Evolutionary conservation across 2,329 filamentous ascomycete species (phyloP).

Genomic region (Aspergillus sp.): DNA sequence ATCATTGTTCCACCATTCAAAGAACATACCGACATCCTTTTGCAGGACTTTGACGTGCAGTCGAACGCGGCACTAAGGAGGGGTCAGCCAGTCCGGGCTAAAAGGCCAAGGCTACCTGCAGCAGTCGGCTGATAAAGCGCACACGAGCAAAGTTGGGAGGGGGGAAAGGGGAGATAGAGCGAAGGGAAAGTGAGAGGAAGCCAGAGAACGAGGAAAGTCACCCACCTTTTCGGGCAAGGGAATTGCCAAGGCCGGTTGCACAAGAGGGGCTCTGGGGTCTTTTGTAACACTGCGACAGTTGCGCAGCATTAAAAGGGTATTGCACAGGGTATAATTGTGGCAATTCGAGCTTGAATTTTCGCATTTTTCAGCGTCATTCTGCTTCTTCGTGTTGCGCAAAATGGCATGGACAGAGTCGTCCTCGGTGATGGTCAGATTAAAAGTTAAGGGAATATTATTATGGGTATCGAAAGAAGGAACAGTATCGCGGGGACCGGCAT

Average conservation of each 20-base stretch:
- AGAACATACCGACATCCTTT: constrained; percentile 38
- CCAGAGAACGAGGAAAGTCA: constrained; percentile 7
- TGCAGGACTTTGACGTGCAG: constrained; percentile 40
- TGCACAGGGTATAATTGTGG: constrained; percentile 34
- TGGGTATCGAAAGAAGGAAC: constrained; percentile 17
- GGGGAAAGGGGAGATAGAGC: background rate
- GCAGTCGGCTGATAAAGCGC: background rate
- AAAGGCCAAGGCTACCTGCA: background rate
- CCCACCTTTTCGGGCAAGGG: constrained; percentile 37
- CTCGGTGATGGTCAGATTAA: constrained; percentile 33
- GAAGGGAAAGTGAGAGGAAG: background rate
- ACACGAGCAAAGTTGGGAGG: background rate
- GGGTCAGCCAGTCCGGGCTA: constrained; percentile 6
- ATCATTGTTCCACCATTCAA: constrained; percentile 43
- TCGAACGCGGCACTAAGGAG: constrained; percentile 36
- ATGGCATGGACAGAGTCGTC: constrained; percentile 30
- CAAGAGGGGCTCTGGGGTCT: constrained; percentile 16
- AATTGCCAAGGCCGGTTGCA: constrained; percentile 30
- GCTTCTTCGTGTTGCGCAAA: constrained; percentile 29
- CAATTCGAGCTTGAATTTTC: constrained; percentile 10
- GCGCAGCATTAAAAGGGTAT: constrained; percentile 41
- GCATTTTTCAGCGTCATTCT: constrained; percentile 13
- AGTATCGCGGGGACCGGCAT: constrained; percentile 15
- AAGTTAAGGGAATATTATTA: constrained; percentile 21
- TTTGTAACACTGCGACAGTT: constrained; percentile 29